These are phyloP conservation scores for Phytophthora rubi DNA, from an alignment of 352 stramenopile species.

Conservation along the genomic window DNA sequence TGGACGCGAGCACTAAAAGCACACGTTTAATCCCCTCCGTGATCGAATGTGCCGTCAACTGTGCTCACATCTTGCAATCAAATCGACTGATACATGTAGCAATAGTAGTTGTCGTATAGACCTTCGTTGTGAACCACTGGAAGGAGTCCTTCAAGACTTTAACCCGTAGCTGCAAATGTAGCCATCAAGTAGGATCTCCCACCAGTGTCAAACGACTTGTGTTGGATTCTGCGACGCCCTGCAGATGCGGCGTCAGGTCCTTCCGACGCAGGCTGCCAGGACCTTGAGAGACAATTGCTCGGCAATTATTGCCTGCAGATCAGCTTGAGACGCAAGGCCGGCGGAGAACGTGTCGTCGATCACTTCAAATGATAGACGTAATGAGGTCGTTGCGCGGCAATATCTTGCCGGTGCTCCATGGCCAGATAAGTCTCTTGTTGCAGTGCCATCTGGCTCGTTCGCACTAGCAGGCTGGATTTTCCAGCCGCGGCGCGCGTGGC, in stretches of 20 bases:
- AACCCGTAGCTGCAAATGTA: neutral
- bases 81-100: neutral
- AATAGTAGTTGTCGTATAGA: too few species aligned
- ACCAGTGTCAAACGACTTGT: neutral
- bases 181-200: neutral
- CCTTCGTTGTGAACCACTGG: too few species aligned
- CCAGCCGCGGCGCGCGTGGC: neutral
- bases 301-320: neutral
- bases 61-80: conserved; percentile 58
- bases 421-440: conserved; percentile 23
- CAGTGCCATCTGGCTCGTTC: conserved; percentile 4
- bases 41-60: conserved; percentile 88
- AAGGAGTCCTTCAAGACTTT: too few species aligned
- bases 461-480: conserved; percentile 18
- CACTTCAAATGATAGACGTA: neutral
- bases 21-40: conserved; percentile 79
- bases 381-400: neutral
- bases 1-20: conserved; percentile 86
- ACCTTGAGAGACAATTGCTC: neutral
- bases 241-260: conserved; percentile 2
- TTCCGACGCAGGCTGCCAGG: too few species aligned
- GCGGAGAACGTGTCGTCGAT: neutral
- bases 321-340: neutral
- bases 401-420: neutral
- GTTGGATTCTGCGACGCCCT: neutral